Base-by-base conservation (phyloP, 176 grass and related monocot genomes). In the Triticum urartu region DNA sequence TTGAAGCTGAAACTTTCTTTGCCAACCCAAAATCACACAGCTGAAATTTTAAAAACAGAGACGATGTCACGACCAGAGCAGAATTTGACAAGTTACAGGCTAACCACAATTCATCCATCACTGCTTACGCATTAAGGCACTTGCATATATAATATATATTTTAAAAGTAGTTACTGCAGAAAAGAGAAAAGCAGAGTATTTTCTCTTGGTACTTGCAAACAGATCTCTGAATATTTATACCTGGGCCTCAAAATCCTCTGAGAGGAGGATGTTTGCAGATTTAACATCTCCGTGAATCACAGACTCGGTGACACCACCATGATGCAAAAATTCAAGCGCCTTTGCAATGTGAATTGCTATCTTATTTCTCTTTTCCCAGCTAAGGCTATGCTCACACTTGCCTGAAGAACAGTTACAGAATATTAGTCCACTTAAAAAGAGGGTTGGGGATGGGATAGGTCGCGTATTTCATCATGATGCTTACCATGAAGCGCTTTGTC, bases 21-120 rank as follows among this genome's bases (percentile, higher is more conserved):
- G 97, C 97, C 62, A 99, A 62, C 67, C 97, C 97, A 89, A 99
- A 99, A 85, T 99, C 97, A 35, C 94, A 99, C 28, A 99, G 80
- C 97, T 99, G 90, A 78, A 93, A 84, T 9, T 76, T 87, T 69
- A 35, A 66, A 84, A 74, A 75, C 38, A 47, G 56, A 45, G 54
- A 82, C 65, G 58, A 80, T 88, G 85, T 90, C 76, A 85, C 67
- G 71, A 75, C 5, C n/a, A 72, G 50, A 84, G 64, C 76, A 58
- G 81, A 56, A 45, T 34, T 14, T 70, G 43, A 83, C 32, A 65
- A 59, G 32, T 66, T 52, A 82, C 60, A 64, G 70, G 79, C 28
- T 62, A 47, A 61, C 40, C 33, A 8, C 39, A 78, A 60, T 63
- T 77, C 30, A 6, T 78, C 79, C 30, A 3, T 82, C 79, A 86